phyloP scores from a whole-genome alignment of 2,329 filamentous ascomycete species.

The Alternaria conjuncta region DNA sequence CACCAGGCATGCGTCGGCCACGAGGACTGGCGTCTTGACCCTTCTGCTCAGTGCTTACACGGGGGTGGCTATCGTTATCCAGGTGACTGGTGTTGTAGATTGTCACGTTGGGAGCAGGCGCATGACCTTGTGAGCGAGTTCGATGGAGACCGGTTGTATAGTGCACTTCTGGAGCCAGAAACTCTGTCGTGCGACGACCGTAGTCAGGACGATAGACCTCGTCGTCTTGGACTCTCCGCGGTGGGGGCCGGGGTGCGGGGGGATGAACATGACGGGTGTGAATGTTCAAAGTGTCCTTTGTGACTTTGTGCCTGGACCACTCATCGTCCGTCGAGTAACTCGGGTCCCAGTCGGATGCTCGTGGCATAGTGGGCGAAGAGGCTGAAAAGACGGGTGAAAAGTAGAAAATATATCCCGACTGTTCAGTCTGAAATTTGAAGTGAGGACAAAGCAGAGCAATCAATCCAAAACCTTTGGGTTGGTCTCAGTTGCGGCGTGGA shows the following conservation, averaged over 20 bases:
- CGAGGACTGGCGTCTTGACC: constrained; percentile 32
- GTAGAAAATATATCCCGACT: not conserved
- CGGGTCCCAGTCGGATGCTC: constrained; percentile 32
- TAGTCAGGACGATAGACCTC: constrained; percentile 22
- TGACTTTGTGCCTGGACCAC: constrained; percentile 25
- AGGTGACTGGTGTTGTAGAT: constrained; percentile 55
- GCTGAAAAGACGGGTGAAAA: not conserved
- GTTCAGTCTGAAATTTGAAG: not conserved
- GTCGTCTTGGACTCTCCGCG: constrained; percentile 25
- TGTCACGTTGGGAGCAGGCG: constrained; percentile 54
- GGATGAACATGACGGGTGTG: constrained; percentile 43
- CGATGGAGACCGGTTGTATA: constrained; percentile 49
- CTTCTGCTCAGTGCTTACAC: constrained; percentile 43
- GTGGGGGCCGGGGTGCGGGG: constrained; percentile 15
- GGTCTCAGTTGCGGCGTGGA: constrained; percentile 20
- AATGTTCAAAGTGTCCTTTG: constrained; percentile 20
- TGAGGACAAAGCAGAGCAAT: constrained; percentile 14
- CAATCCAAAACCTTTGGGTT: constrained; percentile 6
- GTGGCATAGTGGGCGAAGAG: constrained; percentile 26
- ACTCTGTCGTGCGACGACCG: constrained; percentile 38
- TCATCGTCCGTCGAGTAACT: constrained; percentile 38
- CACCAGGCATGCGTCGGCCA: constrained; percentile 43
- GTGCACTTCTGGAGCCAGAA: constrained; percentile 36
- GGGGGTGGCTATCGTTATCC: constrained; percentile 44
- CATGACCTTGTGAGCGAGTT: constrained; percentile 53